phyloP scores from a whole-genome alignment of 768 basidiomycete species.

The Galerina marginata region DNA sequence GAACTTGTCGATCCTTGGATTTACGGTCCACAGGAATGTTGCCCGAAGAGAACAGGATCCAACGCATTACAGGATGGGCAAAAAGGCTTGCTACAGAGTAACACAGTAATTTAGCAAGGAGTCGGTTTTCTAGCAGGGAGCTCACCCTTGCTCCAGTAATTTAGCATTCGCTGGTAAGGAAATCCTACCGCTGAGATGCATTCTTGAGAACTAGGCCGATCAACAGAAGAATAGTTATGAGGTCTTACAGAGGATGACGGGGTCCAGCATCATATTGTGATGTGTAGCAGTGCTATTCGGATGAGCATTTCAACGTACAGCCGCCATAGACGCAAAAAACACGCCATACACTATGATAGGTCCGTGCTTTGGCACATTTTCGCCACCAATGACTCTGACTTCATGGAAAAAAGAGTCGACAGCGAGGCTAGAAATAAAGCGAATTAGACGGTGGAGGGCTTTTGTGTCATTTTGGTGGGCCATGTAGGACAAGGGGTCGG shows the following conservation, averaged over 20 bases:
- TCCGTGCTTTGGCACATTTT: slow-evolving; percentile 86
- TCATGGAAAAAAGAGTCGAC: slow-evolving; percentile 89
- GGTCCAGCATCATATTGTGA: slow-evolving; percentile 96
- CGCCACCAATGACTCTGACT: slow-evolving; percentile 83
- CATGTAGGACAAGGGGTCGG: slow-evolving; percentile 22
- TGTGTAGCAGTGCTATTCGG: slow-evolving; percentile 49
- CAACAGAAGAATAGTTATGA: slow-evolving; percentile 16
- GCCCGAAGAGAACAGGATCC: slow-evolving; percentile 86
- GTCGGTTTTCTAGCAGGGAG: slow-evolving; percentile 4
- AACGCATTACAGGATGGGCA: slow-evolving; percentile 72
- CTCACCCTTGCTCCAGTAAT: slow-evolving; percentile 94
- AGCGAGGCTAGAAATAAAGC: slow-evolving; percentile 72
- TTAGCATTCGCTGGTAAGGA: slow-evolving; percentile 80
- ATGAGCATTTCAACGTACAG: slow-evolving; percentile 2
- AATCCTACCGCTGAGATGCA: slow-evolving; percentile 69
- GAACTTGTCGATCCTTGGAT: slow-evolving; percentile 85
- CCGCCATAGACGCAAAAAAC: slow-evolving; percentile 1
- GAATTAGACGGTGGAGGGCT: slow-evolving; percentile 72
- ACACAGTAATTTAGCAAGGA: not conserved
- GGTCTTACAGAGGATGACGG: slow-evolving; percentile 75
- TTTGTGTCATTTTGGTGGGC: slow-evolving; percentile 41
- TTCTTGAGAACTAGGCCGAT: not conserved
- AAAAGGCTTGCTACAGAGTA: slow-evolving; percentile 71
- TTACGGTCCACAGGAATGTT: slow-evolving; percentile 98
- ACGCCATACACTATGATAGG: slow-evolving; percentile 89